Conservation (phyloP, 140 eudicot genomes). For the Flaveria floridana region DNA sequence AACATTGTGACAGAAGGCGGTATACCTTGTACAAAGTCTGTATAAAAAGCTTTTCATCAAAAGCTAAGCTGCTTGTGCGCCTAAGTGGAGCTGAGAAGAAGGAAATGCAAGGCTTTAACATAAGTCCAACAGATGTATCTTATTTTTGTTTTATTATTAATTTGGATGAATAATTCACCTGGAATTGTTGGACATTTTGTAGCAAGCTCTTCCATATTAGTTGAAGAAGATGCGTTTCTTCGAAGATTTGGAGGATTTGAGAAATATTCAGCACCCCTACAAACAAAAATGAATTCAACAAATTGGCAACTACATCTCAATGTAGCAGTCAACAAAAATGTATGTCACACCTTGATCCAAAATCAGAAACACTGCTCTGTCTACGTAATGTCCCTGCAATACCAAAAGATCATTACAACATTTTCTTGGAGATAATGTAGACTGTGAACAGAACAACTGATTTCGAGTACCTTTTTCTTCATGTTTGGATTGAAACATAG, state of each 20-base stretch:
- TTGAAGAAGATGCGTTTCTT: slow-evolving; percentile 69
- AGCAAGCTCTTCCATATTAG: slow-evolving; percentile 51
- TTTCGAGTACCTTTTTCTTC: slow-evolving; percentile 54
- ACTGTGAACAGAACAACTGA: not conserved
- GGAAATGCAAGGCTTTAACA: not conserved
- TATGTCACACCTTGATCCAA: slow-evolving; percentile 56
- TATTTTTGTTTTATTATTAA: not conserved
- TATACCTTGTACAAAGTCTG: slow-evolving; percentile 85
- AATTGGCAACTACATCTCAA: not conserved
- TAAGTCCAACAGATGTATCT: not conserved
- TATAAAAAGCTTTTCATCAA: slow-evolving; percentile 78
- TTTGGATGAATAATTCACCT: slow-evolving; percentile 37
- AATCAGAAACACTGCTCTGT: slow-evolving; percentile 73
- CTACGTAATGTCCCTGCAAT: slow-evolving; percentile 69
- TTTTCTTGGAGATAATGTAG: not conserved
- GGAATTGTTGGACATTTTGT: slow-evolving; percentile 47
- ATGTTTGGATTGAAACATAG: slow-evolving; percentile 59
- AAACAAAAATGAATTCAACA: slow-evolving; percentile 4
- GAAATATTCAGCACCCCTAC: slow-evolving; percentile 57
- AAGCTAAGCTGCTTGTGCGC: slow-evolving; percentile 77
- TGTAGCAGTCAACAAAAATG: not conserved
- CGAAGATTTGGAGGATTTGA: slow-evolving; percentile 66
- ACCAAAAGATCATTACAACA: not conserved
- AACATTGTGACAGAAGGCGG: not conserved
- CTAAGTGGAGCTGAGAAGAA: slow-evolving; percentile 64